These are phyloP conservation scores for Pyrenophora teres DNA, from an alignment of 2,329 filamentous ascomycete genomes.

Conservation along the genomic window DNA sequence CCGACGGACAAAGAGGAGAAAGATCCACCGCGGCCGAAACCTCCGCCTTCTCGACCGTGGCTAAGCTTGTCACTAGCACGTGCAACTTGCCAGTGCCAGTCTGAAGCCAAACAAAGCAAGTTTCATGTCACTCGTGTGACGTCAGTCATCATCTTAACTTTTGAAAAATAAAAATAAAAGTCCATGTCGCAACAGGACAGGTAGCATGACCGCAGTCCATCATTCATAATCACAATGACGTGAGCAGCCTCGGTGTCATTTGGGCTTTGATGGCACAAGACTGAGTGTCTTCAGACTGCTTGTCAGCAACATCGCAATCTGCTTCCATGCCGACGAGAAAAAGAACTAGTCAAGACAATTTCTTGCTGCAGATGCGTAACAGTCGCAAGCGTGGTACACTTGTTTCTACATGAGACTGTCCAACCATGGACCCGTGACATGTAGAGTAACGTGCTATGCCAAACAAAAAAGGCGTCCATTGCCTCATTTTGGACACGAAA, in stretches of 20 bases:
- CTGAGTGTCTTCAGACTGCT: not conserved
- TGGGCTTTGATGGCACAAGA: not conserved
- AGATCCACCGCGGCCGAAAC: conserved; percentile 5
- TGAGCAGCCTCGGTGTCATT: not conserved
- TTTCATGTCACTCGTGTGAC: conserved; percentile 24
- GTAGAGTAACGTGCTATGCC: too few relatives aligned
- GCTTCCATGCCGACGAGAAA: too few relatives aligned
- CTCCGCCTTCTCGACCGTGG: conserved; percentile 3
- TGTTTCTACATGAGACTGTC: too few relatives aligned
- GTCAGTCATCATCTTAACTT: conserved; percentile 14
- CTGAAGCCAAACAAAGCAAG: conserved; percentile 15
- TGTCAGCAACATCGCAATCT: too few relatives aligned
- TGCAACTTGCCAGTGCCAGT: not conserved
- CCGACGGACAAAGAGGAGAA: not conserved
- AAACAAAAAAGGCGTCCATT: too few relatives aligned
- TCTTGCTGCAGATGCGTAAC: too few relatives aligned
- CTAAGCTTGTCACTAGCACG: conserved; percentile 12
- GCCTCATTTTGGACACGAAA: too few relatives aligned
- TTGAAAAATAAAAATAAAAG: conserved; percentile 4
- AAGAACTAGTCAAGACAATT: too few relatives aligned
- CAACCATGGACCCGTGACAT: too few relatives aligned
- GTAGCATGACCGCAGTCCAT: not conserved
- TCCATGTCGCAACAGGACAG: not conserved
- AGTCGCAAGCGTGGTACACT: too few relatives aligned
- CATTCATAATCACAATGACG: conserved; percentile 4